phyloP scores from a whole-genome alignment of 352 stramenopile genomes.

The Albugo laibachii region DNA sequence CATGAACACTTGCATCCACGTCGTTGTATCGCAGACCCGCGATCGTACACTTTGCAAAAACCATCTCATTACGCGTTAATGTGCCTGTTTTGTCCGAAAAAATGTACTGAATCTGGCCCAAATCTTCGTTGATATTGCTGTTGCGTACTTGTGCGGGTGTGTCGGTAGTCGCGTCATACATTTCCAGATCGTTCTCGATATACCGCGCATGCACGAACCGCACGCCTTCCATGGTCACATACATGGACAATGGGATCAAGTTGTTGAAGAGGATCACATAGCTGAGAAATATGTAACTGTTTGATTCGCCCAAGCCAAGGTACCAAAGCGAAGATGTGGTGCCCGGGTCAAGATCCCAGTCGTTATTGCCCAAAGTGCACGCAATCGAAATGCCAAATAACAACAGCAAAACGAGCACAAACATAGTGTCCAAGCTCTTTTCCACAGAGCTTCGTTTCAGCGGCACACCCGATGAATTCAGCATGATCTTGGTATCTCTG shows the following conservation, averaged over 20 bases:
- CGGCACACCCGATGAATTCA: conserved; percentile 66
- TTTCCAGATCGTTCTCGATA: conserved; percentile 71
- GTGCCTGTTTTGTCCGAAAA: conserved; percentile 81
- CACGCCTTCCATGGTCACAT: conserved; percentile 81
- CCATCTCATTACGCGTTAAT: conserved; percentile 76
- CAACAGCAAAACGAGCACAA: conserved; percentile 69
- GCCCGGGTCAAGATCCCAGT: conserved; percentile 50
- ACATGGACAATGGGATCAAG: conserved; percentile 75
- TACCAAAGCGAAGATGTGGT: conserved; percentile 7
- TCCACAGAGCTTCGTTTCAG: conserved; percentile 76
- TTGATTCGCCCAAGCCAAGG: conserved; percentile 7
- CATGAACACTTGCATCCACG: conserved; percentile 27
- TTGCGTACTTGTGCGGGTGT: conserved; percentile 66
- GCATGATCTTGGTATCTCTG: conserved; percentile 63
- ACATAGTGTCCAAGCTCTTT: conserved; percentile 76
- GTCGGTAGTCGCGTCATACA: conserved; percentile 54
- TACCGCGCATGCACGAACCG: conserved; percentile 70
- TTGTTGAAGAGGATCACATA: conserved; percentile 84
- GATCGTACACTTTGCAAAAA: conserved; percentile 85
- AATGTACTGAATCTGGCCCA: conserved; percentile 81
- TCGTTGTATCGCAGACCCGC: conserved; percentile 82
- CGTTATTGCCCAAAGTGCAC: conserved; percentile 67
- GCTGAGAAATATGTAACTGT: conserved; percentile 78
- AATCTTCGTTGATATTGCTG: conserved; percentile 78
- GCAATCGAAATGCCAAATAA: conserved; percentile 71